Percentiles rank a stretch among this genome's conserved stretches.
Conservation (phyloP, 1,284 basidiomycete species). For the Ustilago trichophora region DNA sequence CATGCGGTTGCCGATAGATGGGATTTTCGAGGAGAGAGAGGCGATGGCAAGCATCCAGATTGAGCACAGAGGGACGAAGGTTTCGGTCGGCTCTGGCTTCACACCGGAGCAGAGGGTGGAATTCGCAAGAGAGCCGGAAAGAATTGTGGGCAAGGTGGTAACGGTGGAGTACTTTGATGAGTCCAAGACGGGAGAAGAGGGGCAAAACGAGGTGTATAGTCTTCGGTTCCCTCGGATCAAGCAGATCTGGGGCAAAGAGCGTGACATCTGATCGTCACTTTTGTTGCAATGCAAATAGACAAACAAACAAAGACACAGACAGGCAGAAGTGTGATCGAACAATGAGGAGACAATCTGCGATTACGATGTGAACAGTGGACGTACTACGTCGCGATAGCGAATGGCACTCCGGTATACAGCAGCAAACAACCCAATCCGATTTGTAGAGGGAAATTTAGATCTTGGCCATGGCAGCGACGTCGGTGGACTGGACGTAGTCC, state of each 20-base stretch:
- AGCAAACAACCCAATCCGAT: conserved; percentile 14
- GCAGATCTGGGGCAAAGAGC: conserved; percentile 37
- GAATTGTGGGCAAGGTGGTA: conserved; percentile 45
- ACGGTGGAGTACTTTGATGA: conserved; percentile 55
- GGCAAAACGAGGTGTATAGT: conserved; percentile 17
- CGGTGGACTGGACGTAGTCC: conserved; percentile 94
- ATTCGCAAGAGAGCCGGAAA: conserved; percentile 38
- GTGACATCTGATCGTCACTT: conserved; percentile 30
- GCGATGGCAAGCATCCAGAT: conserved; percentile 46
- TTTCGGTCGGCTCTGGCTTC: conserved; percentile 53
- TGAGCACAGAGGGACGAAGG: conserved; percentile 38
- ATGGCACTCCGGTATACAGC: conserved; percentile 33
- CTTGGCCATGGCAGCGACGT: conserved; percentile 69
- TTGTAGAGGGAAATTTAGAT: no score
- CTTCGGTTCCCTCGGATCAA: conserved; percentile 57
- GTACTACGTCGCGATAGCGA: background rate
- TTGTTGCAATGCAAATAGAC: no score
- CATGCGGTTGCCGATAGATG: conserved; percentile 49
- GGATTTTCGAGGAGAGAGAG: conserved; percentile 30
- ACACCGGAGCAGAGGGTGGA: conserved; percentile 42
- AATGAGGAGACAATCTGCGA: conserved; percentile 21
- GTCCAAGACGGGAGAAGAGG: conserved; percentile 23
- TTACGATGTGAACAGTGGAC: background rate
- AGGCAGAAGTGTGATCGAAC: background rate
- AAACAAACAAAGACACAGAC: background rate